These are phyloP conservation scores for Candolleomyces efflorescens DNA, from an alignment of 768 basidiomycete genomes.

Conservation along the genomic window DNA sequence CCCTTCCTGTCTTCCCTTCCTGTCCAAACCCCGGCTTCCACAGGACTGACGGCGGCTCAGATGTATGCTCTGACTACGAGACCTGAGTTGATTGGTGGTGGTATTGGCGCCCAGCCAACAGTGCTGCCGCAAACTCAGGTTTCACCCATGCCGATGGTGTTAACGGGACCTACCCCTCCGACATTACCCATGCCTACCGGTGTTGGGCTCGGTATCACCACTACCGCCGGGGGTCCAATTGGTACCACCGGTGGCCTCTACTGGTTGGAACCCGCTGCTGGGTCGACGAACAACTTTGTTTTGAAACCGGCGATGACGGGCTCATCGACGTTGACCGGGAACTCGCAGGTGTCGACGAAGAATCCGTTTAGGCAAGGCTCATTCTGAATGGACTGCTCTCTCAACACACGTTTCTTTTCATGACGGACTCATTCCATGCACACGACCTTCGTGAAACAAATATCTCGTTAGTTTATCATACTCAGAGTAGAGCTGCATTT, in stretches of 20 bases:
- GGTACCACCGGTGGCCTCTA: neutral
- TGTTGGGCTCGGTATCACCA: neutral
- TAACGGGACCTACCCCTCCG: too few relatives aligned
- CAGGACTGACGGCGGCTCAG: constrained; percentile 4
- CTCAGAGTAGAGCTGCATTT: neutral
- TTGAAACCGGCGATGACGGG: constrained; percentile 2
- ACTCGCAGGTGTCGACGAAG: neutral
- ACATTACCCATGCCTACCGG: neutral
- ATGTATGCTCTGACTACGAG: constrained; percentile 1
- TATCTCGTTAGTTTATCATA: neutral
- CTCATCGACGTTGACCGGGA: constrained; percentile 3
- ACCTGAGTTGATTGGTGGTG: neutral
- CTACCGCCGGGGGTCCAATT: neutral
- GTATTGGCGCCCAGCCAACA: neutral
- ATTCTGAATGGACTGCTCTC: neutral
- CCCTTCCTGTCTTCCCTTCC: neutral
- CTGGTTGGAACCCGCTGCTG: neutral
- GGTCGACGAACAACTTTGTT: neutral
- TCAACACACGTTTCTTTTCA: neutral
- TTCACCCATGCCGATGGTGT: neutral
- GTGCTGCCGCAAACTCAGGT: neutral
- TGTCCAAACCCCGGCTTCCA: neutral
- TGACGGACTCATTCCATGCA: neutral
- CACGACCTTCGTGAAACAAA: too few relatives aligned
- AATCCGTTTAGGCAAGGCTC: constrained; percentile 6